phyloP scores from a whole-genome alignment of 2,329 filamentous ascomycete genomes.

The Polychaeton citri region DNA sequence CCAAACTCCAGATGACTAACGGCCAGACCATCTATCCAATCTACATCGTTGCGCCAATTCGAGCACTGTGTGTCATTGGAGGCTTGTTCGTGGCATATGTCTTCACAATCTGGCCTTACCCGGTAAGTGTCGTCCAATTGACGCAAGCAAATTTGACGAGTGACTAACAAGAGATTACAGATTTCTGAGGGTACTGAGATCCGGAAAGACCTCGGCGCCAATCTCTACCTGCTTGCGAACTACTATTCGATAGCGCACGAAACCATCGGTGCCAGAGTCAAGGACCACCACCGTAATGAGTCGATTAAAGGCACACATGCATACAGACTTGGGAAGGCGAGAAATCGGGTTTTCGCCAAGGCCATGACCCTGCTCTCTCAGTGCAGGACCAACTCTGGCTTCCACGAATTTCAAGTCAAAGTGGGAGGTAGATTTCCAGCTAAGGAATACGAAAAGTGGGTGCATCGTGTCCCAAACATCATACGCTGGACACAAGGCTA shows the following conservation, averaged over 20 bases:
- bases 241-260: conserved; percentile 60
- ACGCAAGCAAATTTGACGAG: not conserved
- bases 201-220: conserved; percentile 53
- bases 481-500: not conserved
- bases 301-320: conserved; percentile 37
- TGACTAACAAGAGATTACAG: not conserved
- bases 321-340: conserved; percentile 42
- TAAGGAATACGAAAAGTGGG: conserved; percentile 42
- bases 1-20: conserved; percentile 39
- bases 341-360: conserved; percentile 52
- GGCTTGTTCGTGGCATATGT: conserved; percentile 59
- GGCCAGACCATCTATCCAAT: conserved; percentile 58
- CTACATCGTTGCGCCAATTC: conserved; percentile 57
- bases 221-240: conserved; percentile 60
- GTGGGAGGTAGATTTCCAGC: conserved; percentile 60
- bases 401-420: conserved; percentile 55
- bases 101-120: conserved; percentile 65
- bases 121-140: conserved; percentile 27
- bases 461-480: not conserved
- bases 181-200: conserved; percentile 54
- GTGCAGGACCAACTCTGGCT: conserved; percentile 49
- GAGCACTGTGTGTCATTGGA: conserved; percentile 52
- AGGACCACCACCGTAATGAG: conserved; percentile 43
- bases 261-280: conserved; percentile 48
- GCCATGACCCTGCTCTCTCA: conserved; percentile 52